Percentiles rank a stretch among this genome's conserved stretches.
These are phyloP conservation scores for Isatis lusitanica DNA, from an alignment of 441 rosid genomes.

Conservation along the genomic window DNA sequence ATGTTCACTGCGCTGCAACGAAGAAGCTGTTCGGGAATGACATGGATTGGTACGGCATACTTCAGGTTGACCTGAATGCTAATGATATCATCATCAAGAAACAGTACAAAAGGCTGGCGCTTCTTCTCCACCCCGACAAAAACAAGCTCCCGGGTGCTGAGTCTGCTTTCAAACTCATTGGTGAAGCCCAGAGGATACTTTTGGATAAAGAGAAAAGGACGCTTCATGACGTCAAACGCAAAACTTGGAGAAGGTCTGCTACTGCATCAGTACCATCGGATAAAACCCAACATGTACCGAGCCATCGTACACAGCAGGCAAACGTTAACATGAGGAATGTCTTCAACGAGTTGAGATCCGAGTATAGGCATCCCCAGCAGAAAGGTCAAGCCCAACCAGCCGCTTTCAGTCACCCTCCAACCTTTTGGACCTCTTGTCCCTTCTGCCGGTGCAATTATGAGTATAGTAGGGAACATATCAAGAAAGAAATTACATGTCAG, in stretches of 20 bases:
- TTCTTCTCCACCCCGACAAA: conserved; percentile 93
- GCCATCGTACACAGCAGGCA: conserved; percentile 22
- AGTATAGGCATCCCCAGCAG: conserved; percentile 45
- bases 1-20: conserved; percentile 81
- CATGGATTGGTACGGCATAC: conserved; percentile 89
- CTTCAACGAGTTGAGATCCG: conserved; percentile 25
- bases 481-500: conserved; percentile 51
- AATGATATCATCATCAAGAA: conserved; percentile 75
- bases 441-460: conserved; percentile 55
- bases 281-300: conserved; percentile 45
- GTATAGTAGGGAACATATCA: conserved; percentile 45
- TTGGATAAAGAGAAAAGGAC: conserved; percentile 62
- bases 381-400: conserved; percentile 46
- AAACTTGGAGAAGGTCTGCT: conserved; percentile 33
- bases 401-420: conserved; percentile 36
- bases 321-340: conserved; percentile 29
- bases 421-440: conserved; percentile 83
- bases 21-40: conserved; percentile 62
- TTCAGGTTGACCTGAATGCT: conserved; percentile 65
- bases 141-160: conserved; percentile 96
- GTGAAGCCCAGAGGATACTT: conserved; percentile 89
- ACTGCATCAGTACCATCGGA: conserved; percentile 45
- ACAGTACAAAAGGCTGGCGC: conserved; percentile 87
- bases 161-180: conserved; percentile 89
- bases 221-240: conserved; percentile 58